These are phyloP conservation scores for Dictyostelium intermedium DNA, from an alignment of 78 protist genomes.

Conservation along the genomic window DNA sequence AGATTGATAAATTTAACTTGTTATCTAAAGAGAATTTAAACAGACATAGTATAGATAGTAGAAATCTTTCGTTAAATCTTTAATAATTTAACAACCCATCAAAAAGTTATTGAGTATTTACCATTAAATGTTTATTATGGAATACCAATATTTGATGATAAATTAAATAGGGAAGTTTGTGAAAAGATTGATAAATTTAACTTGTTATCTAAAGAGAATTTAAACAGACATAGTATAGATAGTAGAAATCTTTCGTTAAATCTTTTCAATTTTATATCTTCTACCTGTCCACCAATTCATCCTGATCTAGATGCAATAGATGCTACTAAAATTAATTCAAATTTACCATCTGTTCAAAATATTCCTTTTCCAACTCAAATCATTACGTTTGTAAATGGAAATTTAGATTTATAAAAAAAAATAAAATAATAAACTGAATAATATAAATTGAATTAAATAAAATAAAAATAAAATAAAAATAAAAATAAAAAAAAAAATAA, in stretches of 20 bases:
- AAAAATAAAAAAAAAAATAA: too few relatives aligned
- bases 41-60: background rate
- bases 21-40: conserved; percentile 16
- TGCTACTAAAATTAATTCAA: conserved; percentile 18
- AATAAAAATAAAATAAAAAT: too few relatives aligned
- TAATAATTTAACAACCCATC: background rate
- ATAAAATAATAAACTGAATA: background rate
- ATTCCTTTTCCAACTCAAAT: conserved; percentile 75
- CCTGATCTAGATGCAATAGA: conserved; percentile 54
- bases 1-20: conserved; percentile 20
- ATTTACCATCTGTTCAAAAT: conserved; percentile 50
- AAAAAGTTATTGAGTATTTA: conserved; percentile 24
- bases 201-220: conserved; percentile 29
- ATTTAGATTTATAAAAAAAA: conserved; percentile 7
- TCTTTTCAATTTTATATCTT: conserved; percentile 55
- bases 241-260: conserved; percentile 35
- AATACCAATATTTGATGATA: conserved; percentile 74
- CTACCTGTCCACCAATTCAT: conserved; percentile 59
- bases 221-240: background rate
- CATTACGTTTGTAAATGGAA: conserved; percentile 51
- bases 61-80: conserved; percentile 25
- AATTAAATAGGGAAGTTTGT: conserved; percentile 31
- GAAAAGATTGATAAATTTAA: conserved; percentile 15
- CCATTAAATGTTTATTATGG: conserved; percentile 74
- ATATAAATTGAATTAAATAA: background rate